Evolutionary conservation across 2,329 filamentous ascomycete species (phyloP).

Genomic region (Colletotrichum spaethianum): DNA sequence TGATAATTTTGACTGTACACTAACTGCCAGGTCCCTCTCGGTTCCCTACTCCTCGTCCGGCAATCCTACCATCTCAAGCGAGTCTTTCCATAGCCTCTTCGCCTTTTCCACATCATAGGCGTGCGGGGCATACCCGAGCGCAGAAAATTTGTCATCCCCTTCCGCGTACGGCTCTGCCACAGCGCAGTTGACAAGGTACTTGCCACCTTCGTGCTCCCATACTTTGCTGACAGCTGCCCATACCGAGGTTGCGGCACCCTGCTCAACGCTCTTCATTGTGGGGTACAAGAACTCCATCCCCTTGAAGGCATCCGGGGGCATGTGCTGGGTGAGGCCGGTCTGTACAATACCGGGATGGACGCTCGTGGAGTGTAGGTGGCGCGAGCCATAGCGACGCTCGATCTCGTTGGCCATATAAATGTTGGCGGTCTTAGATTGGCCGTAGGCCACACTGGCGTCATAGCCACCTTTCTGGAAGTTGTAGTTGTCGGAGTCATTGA

Average conservation of each 20-base stretch:
- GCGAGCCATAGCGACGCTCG: slow-evolving; percentile 60
- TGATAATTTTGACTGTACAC: background rate
- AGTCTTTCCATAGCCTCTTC: slow-evolving; percentile 27
- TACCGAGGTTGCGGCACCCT: slow-evolving; percentile 64
- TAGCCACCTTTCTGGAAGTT: slow-evolving; percentile 47
- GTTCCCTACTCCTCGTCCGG: slow-evolving; percentile 22
- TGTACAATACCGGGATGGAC: slow-evolving; percentile 63
- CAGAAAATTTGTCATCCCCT: slow-evolving; percentile 17
- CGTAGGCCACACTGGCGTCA: slow-evolving; percentile 56
- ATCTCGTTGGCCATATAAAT: slow-evolving; percentile 66
- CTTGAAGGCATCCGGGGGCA: slow-evolving; percentile 24
- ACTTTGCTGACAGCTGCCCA: slow-evolving; percentile 58
- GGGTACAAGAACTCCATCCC: slow-evolving; percentile 23
- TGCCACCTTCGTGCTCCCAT: slow-evolving; percentile 61
- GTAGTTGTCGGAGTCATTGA: slow-evolving; percentile 27
- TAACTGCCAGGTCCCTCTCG: background rate
- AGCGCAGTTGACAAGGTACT: slow-evolving; percentile 60
- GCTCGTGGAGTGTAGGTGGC: slow-evolving; percentile 59
- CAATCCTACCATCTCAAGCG: slow-evolving; percentile 31
- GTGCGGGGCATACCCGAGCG: background rate
- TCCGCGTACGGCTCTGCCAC: slow-evolving; percentile 34
- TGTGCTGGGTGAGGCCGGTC: slow-evolving; percentile 42
- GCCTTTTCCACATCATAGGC: slow-evolving; percentile 13
- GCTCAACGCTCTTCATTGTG: slow-evolving; percentile 48
- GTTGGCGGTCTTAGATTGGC: slow-evolving; percentile 64